Evolutionary conservation across 768 basidiomycete species (phyloP).

Genomic region (Paxillus ammoniavirescens): DNA sequence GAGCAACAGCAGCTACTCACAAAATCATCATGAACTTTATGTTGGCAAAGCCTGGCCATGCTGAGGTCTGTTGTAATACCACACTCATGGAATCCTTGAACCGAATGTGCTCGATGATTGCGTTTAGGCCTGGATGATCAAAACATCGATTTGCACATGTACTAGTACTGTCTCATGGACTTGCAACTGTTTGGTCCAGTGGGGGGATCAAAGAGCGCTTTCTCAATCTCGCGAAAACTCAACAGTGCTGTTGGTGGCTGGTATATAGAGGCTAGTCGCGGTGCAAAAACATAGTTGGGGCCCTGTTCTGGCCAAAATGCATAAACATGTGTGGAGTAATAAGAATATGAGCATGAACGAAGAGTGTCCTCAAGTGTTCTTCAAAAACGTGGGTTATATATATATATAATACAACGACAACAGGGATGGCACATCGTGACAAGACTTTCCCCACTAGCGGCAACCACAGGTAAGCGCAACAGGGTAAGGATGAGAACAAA

Average conservation of each 20-base stretch:
- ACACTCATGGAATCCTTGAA: no score
- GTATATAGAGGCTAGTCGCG: no score
- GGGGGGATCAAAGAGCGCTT: no score
- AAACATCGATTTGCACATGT: no score
- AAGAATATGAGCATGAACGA: slow-evolving; percentile 26
- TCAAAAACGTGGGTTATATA: slow-evolving; percentile 17
- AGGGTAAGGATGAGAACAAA: background rate
- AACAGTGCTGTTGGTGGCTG: no score
- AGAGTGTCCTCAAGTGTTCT: slow-evolving; percentile 21
- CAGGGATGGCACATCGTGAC: slow-evolving; percentile 24
- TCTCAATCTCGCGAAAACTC: no score
- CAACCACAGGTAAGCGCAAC: slow-evolving; percentile 7
- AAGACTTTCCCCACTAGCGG: slow-evolving; percentile 11
- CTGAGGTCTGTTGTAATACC: background rate
- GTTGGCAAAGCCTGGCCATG: slow-evolving; percentile 44
- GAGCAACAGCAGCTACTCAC: slow-evolving; percentile 34
- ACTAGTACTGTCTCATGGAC: no score
- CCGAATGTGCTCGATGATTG: no score
- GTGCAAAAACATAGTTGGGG: no score
- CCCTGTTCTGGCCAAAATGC: slow-evolving; percentile 3
- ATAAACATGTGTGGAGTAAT: slow-evolving; percentile 23
- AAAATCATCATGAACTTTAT: slow-evolving; percentile 51
- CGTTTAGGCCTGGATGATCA: no score
- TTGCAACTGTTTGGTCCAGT: no score
- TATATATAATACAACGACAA: slow-evolving; percentile 28